These are phyloP conservation scores for Botryotinia narcissicola DNA, from an alignment of 2,329 filamentous ascomycete species.

Conservation along the genomic window DNA sequence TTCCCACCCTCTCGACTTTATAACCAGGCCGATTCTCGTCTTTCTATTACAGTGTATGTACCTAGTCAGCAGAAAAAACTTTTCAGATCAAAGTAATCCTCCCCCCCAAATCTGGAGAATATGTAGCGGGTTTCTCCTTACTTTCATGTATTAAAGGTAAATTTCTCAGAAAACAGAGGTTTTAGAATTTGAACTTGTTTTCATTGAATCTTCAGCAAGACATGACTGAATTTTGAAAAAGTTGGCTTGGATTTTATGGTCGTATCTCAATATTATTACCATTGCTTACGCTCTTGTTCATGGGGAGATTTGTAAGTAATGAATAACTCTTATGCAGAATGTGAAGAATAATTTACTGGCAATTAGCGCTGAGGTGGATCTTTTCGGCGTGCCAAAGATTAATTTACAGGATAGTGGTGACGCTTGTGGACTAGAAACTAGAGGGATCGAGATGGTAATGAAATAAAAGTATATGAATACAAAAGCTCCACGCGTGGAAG, in stretches of 20 bases:
- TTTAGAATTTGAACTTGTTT: not conserved
- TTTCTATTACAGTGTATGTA: not conserved
- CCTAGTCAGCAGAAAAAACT: not conserved
- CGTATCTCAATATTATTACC: not conserved
- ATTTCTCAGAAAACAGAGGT: not conserved
- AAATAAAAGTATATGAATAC: not conserved
- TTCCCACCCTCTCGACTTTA: not conserved
- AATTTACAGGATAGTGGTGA: not conserved
- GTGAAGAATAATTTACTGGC: no score
- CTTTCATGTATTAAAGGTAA: not conserved
- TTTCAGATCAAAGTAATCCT: not conserved
- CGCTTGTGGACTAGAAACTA: no score
- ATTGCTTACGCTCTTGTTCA: not conserved
- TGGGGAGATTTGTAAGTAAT: no score
- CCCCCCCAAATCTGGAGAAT: not conserved
- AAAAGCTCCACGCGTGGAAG: not conserved
- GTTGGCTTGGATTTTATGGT: not conserved
- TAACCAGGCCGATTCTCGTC: not conserved
- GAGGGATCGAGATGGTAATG: not conserved
- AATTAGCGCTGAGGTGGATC: rapidly evolving
- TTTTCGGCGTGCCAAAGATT: not conserved
- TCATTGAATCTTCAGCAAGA: rapidly evolving
- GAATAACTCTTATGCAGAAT: no score
- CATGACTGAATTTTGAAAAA: not conserved
- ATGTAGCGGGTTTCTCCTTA: rapidly evolving